These are phyloP conservation scores for Urochloa ruziziensis DNA, from an alignment of 176 grass and related monocot genomes.

Conservation along the genomic window DNA sequence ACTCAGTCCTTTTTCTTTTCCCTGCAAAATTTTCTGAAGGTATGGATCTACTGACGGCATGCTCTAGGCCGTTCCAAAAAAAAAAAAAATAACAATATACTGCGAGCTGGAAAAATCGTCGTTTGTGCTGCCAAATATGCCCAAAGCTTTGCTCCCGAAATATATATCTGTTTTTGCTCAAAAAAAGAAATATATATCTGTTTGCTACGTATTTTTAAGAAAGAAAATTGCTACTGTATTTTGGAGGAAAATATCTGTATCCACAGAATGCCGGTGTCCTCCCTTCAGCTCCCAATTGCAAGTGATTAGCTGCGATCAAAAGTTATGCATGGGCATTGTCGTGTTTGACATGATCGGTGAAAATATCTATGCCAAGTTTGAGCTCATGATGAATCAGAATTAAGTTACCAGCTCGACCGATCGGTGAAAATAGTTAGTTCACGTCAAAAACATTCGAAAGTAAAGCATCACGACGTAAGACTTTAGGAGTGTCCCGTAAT, in stretches of 20 bases:
- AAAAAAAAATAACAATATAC: too few species aligned
- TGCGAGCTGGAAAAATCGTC: neutral
- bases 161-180: too few species aligned
- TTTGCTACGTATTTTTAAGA: too few species aligned
- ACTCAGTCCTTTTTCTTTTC: neutral
- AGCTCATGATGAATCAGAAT: too few species aligned
- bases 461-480: neutral
- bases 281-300: neutral
- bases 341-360: neutral
- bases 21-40: neutral
- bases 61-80: neutral
- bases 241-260: neutral
- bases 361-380: too few species aligned
- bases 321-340: neutral
- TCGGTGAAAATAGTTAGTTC: neutral
- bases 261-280: neutral
- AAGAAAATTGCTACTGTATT: neutral
- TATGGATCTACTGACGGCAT: neutral
- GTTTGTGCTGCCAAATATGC: neutral
- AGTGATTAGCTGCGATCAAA: neutral
- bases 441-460: neutral
- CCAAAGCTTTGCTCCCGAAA: neutral
- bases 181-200: too few species aligned
- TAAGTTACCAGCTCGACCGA: too few species aligned
- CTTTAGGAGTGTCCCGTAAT: neutral